These are phyloP conservation scores for Dactylonectria estremocensis DNA, from an alignment of 2,329 filamentous ascomycete genomes.

Conservation along the genomic window DNA sequence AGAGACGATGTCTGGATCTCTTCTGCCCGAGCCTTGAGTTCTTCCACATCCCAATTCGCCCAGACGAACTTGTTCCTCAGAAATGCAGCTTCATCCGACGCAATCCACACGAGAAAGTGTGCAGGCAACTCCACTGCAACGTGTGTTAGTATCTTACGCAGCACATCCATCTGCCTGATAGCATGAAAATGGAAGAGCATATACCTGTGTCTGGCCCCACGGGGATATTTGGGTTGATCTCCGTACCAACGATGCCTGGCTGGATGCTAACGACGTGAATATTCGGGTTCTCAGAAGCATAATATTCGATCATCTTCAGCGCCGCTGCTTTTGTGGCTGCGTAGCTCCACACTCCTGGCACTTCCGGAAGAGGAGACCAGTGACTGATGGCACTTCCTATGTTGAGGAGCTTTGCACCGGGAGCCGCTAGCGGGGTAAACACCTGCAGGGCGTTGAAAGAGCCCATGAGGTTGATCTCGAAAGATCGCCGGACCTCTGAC, in stretches of 20 bases:
- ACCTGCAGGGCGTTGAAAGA: conserved; percentile 45
- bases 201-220: not conserved
- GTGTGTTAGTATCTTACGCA: too few species aligned
- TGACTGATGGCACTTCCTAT: conserved; percentile 41
- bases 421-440: conserved; percentile 37
- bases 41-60: too few species aligned
- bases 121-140: too few species aligned
- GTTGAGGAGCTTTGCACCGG: conserved; percentile 41
- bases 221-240: conserved; percentile 41
- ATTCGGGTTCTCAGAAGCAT: conserved; percentile 54
- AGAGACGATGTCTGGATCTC: too few species aligned
- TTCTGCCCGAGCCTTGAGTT: too few species aligned
- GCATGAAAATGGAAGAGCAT: too few species aligned
- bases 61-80: too few species aligned
- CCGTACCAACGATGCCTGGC: conserved; percentile 58
- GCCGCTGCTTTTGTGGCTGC: conserved; percentile 53
- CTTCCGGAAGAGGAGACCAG: conserved; percentile 34
- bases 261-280: conserved; percentile 58
- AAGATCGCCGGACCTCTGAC: conserved; percentile 18
- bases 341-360: conserved; percentile 49
- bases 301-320: conserved; percentile 54
- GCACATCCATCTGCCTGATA: too few species aligned
- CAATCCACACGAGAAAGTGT: too few species aligned
- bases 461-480: conserved; percentile 46
- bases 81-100: too few species aligned